Evolutionary conservation across 2,329 filamentous ascomycete genomes (phyloP).

Genomic region (Microdochium bolleyi): DNA sequence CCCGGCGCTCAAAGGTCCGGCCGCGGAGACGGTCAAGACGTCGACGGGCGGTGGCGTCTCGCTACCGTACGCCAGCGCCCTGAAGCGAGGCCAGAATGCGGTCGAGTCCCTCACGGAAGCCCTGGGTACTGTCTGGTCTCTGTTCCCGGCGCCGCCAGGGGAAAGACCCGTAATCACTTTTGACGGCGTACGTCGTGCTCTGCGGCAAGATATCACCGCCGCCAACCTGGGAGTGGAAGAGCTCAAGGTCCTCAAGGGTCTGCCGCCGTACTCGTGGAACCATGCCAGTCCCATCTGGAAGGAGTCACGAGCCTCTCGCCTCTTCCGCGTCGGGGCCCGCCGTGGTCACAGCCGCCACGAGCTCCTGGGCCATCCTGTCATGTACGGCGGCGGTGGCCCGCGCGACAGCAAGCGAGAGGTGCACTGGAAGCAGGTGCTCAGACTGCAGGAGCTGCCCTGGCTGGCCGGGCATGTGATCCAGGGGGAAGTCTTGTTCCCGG

Average conservation of each 20-base stretch:
- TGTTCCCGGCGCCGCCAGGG: neutral
- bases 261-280: conserved; percentile 10
- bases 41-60: neutral
- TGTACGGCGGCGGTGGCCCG: neutral
- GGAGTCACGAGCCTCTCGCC: conserved; percentile 3
- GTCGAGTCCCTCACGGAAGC: conserved; percentile 1
- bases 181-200: neutral
- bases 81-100: neutral
- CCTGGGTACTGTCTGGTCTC: conserved; percentile 7
- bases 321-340: neutral
- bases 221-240: neutral
- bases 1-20: conserved; percentile 22
- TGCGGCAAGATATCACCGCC: neutral
- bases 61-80: conserved; percentile 4
- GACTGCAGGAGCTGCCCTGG: conserved; percentile 6
- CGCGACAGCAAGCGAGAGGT: conserved; percentile 1
- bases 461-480: conserved; percentile 7
- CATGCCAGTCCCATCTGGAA: conserved; percentile 5
- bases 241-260: conserved; percentile 1
- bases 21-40: neutral
- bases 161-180: neutral
- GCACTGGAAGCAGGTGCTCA: conserved; percentile 7
- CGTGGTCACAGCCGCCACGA: conserved; percentile 1
- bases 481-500: conserved; percentile 8
- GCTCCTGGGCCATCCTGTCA: conserved; percentile 5